Conservation (phyloP, 176 grass and related monocot species). For the Oryza glaberrima region DNA sequence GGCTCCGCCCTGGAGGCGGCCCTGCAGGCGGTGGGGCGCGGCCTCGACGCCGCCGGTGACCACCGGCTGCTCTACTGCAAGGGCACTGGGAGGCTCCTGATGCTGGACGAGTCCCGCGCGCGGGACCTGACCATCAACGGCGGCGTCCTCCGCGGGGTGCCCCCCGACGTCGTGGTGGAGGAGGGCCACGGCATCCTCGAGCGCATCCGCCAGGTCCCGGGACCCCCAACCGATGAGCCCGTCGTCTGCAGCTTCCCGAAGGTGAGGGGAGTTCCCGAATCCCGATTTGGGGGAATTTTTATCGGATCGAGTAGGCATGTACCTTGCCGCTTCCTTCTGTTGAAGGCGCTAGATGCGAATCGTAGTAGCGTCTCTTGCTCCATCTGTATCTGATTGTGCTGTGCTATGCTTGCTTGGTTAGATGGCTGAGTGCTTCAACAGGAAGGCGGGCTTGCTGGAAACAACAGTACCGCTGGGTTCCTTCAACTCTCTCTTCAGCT, state of each 20-base stretch:
- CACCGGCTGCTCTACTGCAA: constrained; percentile 82
- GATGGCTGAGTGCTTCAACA: constrained; percentile 98
- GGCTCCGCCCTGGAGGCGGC: constrained; percentile 70
- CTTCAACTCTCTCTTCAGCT: constrained; percentile 95
- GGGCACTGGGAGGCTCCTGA: constrained; percentile 66
- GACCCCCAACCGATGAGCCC: constrained; percentile 31
- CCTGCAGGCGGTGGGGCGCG: constrained; percentile 70
- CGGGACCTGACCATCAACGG: constrained; percentile 42
- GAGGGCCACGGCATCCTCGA: constrained; percentile 36
- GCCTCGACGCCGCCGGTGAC: constrained; percentile 71
- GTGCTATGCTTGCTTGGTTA: constrained; percentile 41
- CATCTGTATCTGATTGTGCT: constrained; percentile 29
- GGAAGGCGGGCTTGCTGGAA: constrained; percentile 67
- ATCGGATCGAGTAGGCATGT: constrained; percentile 30
- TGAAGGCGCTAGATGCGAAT: constrained; percentile 19
- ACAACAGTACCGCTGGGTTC: constrained; percentile 74
- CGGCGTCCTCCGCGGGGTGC: constrained; percentile 59
- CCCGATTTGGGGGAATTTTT: constrained; percentile 23
- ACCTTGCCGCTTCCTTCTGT: neutral
- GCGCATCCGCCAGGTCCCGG: constrained; percentile 35
- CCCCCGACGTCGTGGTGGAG: constrained; percentile 59
- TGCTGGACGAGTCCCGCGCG: constrained; percentile 52
- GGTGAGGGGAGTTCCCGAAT: constrained; percentile 47
- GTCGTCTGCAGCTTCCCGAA: constrained; percentile 68
- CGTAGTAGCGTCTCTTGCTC: neutral